phyloP scores from a whole-genome alignment of 371 early-diverging fungal genomes.

The Furculomyces boomerangus region DNA sequence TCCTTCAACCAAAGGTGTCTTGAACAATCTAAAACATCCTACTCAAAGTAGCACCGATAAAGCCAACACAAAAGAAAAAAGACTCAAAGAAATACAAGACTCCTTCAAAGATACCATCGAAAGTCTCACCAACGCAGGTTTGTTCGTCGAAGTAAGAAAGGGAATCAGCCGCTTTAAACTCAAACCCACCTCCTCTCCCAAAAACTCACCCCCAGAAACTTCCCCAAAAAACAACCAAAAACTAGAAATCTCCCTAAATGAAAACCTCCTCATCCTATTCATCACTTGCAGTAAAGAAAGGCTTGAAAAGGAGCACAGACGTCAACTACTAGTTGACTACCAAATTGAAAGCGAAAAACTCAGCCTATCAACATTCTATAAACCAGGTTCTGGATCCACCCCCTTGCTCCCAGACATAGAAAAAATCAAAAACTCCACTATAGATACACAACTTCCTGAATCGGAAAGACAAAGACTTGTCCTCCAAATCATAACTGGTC shows the following conservation, averaged over 20 bases:
- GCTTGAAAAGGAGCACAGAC: not conserved
- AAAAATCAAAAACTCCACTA: conserved; percentile 3
- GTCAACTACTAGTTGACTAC: not conserved
- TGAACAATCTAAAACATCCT: not conserved
- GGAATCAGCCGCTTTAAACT: conserved; percentile 14
- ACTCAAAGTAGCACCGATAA: not conserved
- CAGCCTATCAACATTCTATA: not conserved
- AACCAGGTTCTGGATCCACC: conserved; percentile 10
- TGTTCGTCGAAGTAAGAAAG: conserved; percentile 17
- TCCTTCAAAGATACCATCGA: conserved; percentile 10
- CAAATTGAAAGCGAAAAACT: not conserved
- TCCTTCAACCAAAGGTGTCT: conserved; percentile 1
- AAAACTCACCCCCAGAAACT: not conserved
- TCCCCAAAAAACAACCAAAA: not conserved
- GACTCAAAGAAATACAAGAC: not conserved
- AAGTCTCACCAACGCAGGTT: conserved; percentile 15
- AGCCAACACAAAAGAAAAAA: not conserved
- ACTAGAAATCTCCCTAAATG: not conserved
- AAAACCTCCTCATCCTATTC: not conserved
- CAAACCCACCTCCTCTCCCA: not conserved
- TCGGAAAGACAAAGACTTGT: conserved; percentile 56
- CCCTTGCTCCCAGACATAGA: conserved; percentile 10
- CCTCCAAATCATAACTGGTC: conserved; percentile 44
- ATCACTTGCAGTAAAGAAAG: not conserved
- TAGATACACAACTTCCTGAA: not conserved